Evolutionary conservation across 768 basidiomycete species (phyloP).

Genomic region (Tylopilus cervinicoccineus): DNA sequence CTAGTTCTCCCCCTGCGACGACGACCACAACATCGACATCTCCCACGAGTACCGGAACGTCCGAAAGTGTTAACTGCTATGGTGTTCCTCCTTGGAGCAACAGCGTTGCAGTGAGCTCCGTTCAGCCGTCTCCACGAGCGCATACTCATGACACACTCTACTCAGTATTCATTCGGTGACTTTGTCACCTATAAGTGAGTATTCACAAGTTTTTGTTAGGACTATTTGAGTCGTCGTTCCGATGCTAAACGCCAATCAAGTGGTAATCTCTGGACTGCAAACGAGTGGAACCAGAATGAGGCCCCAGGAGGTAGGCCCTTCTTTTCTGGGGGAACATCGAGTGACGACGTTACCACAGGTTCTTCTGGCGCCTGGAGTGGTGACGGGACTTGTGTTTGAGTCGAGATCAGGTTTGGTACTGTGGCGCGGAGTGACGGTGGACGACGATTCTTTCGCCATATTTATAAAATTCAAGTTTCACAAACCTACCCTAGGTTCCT

Average conservation of each 20-base stretch:
- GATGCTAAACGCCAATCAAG: conserved; percentile 20
- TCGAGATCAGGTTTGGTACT: no score
- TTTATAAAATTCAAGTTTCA: no score
- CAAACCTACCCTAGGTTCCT: no score
- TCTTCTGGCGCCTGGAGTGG: no score
- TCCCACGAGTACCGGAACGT: conserved; percentile 17
- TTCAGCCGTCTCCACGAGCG: background rate
- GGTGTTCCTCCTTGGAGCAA: conserved; percentile 40
- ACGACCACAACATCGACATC: conserved; percentile 18
- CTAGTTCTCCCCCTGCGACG: conserved; percentile 12
- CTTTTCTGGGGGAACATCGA: no score
- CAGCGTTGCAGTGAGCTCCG: conserved; percentile 31
- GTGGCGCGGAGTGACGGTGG: no score
- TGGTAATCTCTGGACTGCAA: conserved; percentile 45
- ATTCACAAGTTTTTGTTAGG: background rate
- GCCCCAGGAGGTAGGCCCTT: conserved; percentile 23
- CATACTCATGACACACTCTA: background rate
- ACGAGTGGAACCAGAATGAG: conserved; percentile 43
- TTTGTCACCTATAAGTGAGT: conserved; percentile 41
- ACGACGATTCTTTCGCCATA: no score
- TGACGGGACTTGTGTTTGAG: no score
- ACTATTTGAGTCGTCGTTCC: background rate
- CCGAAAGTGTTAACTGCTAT: conserved; percentile 29
- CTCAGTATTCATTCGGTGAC: conserved; percentile 38
- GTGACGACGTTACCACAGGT: no score